These are phyloP conservation scores for Quercus ilex DNA, from an alignment of 306 rosid species.

Conservation along the genomic window DNA sequence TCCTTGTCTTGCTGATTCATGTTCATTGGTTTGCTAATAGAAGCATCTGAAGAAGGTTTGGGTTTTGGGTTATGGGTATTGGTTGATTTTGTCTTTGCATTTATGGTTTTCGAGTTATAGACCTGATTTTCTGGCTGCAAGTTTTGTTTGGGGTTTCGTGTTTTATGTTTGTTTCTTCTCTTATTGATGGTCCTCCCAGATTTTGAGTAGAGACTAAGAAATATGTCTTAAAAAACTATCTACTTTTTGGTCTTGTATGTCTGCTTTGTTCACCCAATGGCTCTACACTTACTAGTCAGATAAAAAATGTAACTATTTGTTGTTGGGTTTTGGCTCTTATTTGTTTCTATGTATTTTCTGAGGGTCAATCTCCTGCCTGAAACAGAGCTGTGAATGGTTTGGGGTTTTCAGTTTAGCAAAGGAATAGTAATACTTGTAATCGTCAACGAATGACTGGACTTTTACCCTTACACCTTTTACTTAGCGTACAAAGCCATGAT, in stretches of 20 bases:
- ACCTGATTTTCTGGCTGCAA: constrained; percentile 23
- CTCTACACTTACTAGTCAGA: constrained; percentile 21
- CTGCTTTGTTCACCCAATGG: constrained; percentile 13
- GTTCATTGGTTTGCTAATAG: constrained; percentile 41
- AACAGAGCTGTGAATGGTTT: constrained; percentile 31
- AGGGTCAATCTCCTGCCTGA: constrained; percentile 27
- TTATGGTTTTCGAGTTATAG: constrained; percentile 31
- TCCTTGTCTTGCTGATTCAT: constrained; percentile 26
- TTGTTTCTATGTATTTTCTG: neutral
- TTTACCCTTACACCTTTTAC: constrained; percentile 28
- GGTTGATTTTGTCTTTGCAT: constrained; percentile 35
- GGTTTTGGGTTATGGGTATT: constrained; percentile 8
- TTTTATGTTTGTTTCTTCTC: neutral
- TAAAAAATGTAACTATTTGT: constrained; percentile 14
- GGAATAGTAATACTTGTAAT: constrained; percentile 47
- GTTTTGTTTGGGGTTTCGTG: constrained; percentile 25
- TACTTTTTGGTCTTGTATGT: neutral
- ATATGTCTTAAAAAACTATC: constrained; percentile 1
- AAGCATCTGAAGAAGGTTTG: constrained; percentile 27
- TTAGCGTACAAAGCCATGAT: constrained; percentile 35
- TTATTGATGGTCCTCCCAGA: constrained; percentile 7
- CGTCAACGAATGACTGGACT: constrained; percentile 33
- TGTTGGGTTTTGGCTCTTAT: neutral
- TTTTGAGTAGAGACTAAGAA: constrained; percentile 19
- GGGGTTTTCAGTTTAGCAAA: constrained; percentile 39